Percentiles rank a stretch among this genome's conserved stretches.
Conservation (phyloP, 352 stramenopile genomes). For the Phytopythium boreale region DNA sequence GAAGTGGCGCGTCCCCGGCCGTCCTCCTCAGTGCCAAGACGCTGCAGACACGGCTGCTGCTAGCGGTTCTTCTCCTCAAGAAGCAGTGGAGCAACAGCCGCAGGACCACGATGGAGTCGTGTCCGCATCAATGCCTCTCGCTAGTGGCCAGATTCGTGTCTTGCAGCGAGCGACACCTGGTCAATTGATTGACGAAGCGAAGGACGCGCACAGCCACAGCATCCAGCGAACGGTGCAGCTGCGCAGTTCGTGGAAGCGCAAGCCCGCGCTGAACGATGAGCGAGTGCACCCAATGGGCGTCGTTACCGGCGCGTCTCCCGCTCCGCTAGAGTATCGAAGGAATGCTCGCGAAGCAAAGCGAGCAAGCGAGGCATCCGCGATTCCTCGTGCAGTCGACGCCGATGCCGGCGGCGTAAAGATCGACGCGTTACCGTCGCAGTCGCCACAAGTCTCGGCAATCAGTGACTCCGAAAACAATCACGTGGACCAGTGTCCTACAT, state of each 20-base stretch:
- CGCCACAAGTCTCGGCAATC: not conserved
- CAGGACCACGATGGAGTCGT: not conserved
- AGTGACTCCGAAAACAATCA: not conserved
- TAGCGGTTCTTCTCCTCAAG: not conserved
- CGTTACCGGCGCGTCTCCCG: too few relatives aligned
- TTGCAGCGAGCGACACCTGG: slow-evolving; percentile 5
- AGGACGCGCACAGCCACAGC: slow-evolving; percentile 35
- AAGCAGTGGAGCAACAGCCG: not conserved
- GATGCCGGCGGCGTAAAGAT: not conserved
- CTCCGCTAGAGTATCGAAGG: not conserved
- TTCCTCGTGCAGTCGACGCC: not conserved
- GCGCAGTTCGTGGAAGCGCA: slow-evolving; percentile 52
- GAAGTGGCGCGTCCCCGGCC: not conserved
- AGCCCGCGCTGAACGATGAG: slow-evolving; percentile 12
- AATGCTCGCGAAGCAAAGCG: not conserved
- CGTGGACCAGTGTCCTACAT: not conserved
- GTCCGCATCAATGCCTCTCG: not conserved
- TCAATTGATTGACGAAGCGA: not conserved
- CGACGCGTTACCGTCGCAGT: not conserved
- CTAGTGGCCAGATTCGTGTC: not conserved
- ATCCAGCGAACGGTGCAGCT: slow-evolving; percentile 55
- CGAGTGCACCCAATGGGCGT: not conserved
- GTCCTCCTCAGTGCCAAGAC: not conserved
- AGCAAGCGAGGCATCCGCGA: not conserved
- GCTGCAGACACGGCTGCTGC: not conserved